phyloP scores from a whole-genome alignment of 192 early-diverging fungal genomes.

The Backusella liffmaniae region DNA sequence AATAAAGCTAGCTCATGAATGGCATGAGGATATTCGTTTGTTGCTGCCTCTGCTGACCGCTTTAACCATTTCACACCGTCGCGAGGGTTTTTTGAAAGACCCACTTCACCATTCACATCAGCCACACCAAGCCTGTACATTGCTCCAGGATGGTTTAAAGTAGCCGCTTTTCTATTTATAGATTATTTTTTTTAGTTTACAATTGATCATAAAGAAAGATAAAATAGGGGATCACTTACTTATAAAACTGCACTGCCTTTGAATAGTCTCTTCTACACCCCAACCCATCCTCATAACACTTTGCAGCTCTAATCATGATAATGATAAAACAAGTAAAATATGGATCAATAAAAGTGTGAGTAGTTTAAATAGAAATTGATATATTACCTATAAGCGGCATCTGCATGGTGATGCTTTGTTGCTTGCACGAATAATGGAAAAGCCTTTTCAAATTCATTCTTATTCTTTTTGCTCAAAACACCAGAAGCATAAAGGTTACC shows the following conservation, averaged over 20 bases:
- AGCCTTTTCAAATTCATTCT: slow-evolving; percentile 69
- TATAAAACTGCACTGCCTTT: slow-evolving; percentile 73
- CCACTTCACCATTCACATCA: slow-evolving; percentile 59
- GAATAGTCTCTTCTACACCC: slow-evolving; percentile 58
- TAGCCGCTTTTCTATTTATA: slow-evolving; percentile 59
- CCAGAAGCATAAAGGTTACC: slow-evolving; percentile 70
- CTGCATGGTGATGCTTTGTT: slow-evolving; percentile 67
- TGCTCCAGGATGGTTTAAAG: slow-evolving; percentile 68
- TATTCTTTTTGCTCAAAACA: slow-evolving; percentile 55
- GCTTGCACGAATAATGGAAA: slow-evolving; percentile 68
- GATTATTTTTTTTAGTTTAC: not conserved
- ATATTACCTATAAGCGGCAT: slow-evolving; percentile 57
- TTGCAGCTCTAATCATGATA: slow-evolving; percentile 42
- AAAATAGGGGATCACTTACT: slow-evolving; percentile 31
- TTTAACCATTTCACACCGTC: slow-evolving; percentile 65
- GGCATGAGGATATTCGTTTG: slow-evolving; percentile 57
- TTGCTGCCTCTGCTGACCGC: slow-evolving; percentile 57
- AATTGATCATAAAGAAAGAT: not conserved
- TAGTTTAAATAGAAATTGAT: not conserved
- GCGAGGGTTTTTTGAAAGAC: slow-evolving; percentile 50
- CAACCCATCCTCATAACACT: slow-evolving; percentile 63
- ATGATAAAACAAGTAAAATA: not conserved
- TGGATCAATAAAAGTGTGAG: not conserved
- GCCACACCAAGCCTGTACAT: slow-evolving; percentile 70
- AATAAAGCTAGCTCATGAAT: slow-evolving; percentile 57